A percentile compares a stretch with the other conserved stretches of the same genome.
Evolutionary conservation across 176 grass and related monocot species (phyloP).

Genomic region (Avena insularis): DNA sequence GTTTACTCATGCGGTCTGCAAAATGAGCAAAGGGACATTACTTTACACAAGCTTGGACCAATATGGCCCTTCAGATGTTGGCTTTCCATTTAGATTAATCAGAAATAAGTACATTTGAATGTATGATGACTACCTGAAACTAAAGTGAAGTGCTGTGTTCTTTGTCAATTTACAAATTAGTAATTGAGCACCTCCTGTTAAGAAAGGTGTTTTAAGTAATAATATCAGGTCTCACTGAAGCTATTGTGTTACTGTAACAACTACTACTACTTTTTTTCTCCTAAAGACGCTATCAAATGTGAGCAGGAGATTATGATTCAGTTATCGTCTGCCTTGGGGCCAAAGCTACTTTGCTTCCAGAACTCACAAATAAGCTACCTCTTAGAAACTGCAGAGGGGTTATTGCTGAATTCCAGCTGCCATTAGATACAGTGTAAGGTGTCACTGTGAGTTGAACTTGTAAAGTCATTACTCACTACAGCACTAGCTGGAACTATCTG

Average conservation of each 20-base stretch:
- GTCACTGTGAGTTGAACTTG: conserved; percentile 6
- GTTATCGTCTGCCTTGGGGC: conserved; percentile 90
- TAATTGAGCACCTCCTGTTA: background rate
- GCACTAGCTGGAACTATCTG: background rate
- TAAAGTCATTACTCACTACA: background rate
- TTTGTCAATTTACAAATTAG: background rate
- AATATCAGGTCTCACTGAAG: background rate
- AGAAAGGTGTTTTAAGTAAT: background rate
- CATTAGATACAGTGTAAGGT: conserved; percentile 58
- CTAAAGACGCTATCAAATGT: background rate
- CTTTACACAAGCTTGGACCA: background rate
- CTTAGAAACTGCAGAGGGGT: conserved; percentile 80
- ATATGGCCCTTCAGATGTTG: background rate
- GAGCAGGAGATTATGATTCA: conserved; percentile 84
- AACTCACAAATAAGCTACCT: conserved; percentile 84
- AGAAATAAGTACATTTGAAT: background rate
- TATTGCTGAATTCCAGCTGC: conserved; percentile 74
- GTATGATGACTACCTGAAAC: background rate
- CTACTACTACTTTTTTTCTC: background rate
- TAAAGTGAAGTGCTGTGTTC: background rate
- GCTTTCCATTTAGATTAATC: conserved; percentile 23
- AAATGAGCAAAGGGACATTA: background rate
- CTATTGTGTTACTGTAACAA: background rate
- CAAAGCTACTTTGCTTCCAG: conserved; percentile 67
- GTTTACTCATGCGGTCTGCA: background rate